phyloP scores from a whole-genome alignment of 176 grass and related monocot species.

The Stipa capillata region DNA sequence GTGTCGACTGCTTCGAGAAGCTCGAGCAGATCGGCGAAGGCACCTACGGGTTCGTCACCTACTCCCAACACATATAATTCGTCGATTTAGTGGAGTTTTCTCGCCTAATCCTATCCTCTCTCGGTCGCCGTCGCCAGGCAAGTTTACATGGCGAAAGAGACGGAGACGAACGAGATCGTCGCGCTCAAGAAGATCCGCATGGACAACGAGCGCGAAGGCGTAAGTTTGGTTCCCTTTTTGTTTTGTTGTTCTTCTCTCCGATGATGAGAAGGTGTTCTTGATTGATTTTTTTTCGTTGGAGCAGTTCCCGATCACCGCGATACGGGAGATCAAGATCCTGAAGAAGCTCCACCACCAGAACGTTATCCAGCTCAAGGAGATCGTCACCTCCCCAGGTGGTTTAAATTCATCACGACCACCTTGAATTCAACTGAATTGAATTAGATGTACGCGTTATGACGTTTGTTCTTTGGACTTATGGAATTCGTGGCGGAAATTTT shows the following conservation, averaged over 20 bases:
- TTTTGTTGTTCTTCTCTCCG: background rate
- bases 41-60: slow-evolving; percentile 46
- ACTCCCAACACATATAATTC: background rate
- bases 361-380: slow-evolving; percentile 91
- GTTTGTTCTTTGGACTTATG: background rate
- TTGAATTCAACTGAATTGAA: background rate
- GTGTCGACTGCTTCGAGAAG: slow-evolving; percentile 73
- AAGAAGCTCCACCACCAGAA: slow-evolving; percentile 92
- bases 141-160: slow-evolving; percentile 93
- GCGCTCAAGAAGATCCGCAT: slow-evolving; percentile 95
- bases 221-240: background rate
- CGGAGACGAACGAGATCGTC: slow-evolving; percentile 68
- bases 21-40: slow-evolving; percentile 80
- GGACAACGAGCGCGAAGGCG: slow-evolving; percentile 90
- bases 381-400: slow-evolving; percentile 77
- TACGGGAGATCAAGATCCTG: slow-evolving; percentile 93
- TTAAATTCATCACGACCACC: background rate
- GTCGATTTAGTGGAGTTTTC: background rate
- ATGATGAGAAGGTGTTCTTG: background rate
- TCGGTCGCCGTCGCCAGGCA: slow-evolving; percentile 22
- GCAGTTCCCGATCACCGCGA: slow-evolving; percentile 84
- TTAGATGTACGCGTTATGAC: background rate
- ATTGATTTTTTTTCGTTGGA: background rate
- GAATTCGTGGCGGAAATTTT: background rate
- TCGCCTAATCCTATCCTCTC: background rate